These are phyloP conservation scores for Saccharomyces pastorianus DNA, from an alignment of 1,139 yeast genomes.

Conservation along the genomic window DNA sequence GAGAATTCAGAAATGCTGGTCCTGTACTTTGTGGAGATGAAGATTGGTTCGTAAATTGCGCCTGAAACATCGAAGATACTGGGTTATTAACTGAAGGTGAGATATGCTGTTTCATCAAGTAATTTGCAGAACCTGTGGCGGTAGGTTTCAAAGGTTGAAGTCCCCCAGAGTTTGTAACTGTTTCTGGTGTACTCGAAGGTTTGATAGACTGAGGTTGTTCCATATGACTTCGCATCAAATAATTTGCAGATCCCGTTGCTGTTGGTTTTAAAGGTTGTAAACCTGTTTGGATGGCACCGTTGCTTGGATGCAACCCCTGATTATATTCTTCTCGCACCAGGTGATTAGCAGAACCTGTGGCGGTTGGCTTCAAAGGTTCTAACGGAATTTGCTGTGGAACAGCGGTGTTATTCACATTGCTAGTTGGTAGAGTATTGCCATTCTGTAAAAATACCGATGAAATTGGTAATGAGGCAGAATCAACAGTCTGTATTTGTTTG, in stretches of 20 bases:
- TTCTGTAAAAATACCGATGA: conserved; percentile 32
- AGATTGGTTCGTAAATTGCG: neutral
- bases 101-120: conserved; percentile 28
- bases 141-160: conserved; percentile 24
- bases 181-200: neutral
- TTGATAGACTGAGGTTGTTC: conserved; percentile 4
- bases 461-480: conserved; percentile 50
- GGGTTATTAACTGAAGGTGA: conserved; percentile 22
- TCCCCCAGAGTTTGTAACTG: neutral
- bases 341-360: conserved; percentile 46
- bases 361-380: conserved; percentile 42
- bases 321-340: conserved; percentile 12
- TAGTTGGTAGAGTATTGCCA: conserved; percentile 6
- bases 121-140: conserved; percentile 30
- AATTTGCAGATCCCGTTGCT: conserved; percentile 44
- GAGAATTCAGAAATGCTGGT: conserved; percentile 9
- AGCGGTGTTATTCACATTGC: conserved; percentile 4
- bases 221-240: conserved; percentile 21
- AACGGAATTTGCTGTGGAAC: conserved; percentile 10
- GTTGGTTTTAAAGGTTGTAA: conserved; percentile 40
- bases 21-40: conserved; percentile 7
- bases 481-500: conserved; percentile 53
- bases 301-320: neutral
- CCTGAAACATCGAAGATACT: neutral
- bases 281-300: conserved; percentile 3